Conservation (phyloP, 345 rosid species). For the Geranium rotundifolium region DNA sequence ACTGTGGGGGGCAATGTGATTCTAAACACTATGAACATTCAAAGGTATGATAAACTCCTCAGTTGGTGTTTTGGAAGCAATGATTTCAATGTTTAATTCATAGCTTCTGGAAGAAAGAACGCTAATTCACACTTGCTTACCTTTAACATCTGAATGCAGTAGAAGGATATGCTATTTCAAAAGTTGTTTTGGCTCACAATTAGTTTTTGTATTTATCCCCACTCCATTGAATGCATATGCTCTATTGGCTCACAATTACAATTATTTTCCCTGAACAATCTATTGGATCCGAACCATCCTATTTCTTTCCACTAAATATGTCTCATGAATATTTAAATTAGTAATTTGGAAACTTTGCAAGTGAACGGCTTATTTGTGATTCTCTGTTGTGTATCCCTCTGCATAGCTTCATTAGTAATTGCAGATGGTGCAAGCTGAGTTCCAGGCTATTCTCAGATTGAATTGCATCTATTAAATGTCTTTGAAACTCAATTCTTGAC, state of each 20-base stretch:
- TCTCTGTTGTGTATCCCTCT: not conserved
- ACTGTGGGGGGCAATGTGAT: conserved; percentile 41
- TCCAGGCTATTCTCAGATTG: not conserved
- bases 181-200: too few species aligned
- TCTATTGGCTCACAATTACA: not conserved
- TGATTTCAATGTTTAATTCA: not conserved
- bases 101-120: not conserved
- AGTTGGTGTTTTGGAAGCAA: not conserved
- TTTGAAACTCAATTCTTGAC: not conserved
- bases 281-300: not conserved
- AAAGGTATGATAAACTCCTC: conserved; percentile 29
- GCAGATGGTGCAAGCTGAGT: not conserved
- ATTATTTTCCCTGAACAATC: not conserved
- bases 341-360: not conserved
- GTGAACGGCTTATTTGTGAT: not conserved
- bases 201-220: too few species aligned
- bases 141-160: not conserved
- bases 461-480: not conserved
- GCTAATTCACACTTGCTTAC: not conserved
- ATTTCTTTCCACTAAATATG: not conserved
- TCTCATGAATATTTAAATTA: not conserved
- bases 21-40: conserved; percentile 40
- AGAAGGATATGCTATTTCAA: not conserved
- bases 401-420: too few species aligned
- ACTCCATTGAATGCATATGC: too few species aligned